phyloP scores from a whole-genome alignment of 2,329 filamentous ascomycete genomes.

The Pseudocercospora cruenta region DNA sequence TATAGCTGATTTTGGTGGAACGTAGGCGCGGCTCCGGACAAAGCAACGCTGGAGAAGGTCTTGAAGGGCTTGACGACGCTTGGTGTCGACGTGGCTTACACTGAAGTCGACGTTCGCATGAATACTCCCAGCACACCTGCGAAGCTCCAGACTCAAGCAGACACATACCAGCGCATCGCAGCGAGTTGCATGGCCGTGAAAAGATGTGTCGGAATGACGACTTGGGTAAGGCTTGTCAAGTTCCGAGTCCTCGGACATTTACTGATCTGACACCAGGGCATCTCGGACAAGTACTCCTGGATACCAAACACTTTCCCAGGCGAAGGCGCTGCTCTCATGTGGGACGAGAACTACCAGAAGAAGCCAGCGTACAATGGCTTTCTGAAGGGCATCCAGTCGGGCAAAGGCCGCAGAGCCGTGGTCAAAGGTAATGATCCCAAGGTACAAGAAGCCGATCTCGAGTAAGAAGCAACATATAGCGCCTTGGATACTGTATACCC shows the following conservation, averaged over 20 bases:
- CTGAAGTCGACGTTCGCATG: constrained; percentile 68
- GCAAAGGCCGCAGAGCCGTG: not conserved
- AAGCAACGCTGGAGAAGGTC: constrained; percentile 52
- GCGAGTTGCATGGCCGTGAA: constrained; percentile 59
- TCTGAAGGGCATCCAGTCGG: constrained; percentile 15
- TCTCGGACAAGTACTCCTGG: constrained; percentile 51
- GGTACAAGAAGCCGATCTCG: not conserved
- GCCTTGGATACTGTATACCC: too few species aligned
- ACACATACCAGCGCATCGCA: constrained; percentile 60
- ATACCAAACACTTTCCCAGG: constrained; percentile 42
- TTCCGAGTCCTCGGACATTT: not conserved
- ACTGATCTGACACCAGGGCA: constrained; percentile 35
- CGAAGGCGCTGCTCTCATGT: constrained; percentile 45
- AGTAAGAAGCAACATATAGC: not conserved
- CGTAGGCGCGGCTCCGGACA: constrained; percentile 33
- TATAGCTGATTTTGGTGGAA: too few species aligned
- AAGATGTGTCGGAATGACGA: constrained; percentile 67
- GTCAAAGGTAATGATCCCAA: not conserved
- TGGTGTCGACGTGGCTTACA: constrained; percentile 63
- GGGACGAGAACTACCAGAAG: constrained; percentile 47
- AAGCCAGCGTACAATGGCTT: constrained; percentile 47
- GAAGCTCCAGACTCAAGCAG: constrained; percentile 50
- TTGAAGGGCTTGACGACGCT: constrained; percentile 57
- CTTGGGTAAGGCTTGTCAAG: constrained; percentile 37
- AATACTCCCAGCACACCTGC: constrained; percentile 34